phyloP scores from a whole-genome alignment of 2,329 filamentous ascomycete genomes.

The Calonectria hongkongensis region DNA sequence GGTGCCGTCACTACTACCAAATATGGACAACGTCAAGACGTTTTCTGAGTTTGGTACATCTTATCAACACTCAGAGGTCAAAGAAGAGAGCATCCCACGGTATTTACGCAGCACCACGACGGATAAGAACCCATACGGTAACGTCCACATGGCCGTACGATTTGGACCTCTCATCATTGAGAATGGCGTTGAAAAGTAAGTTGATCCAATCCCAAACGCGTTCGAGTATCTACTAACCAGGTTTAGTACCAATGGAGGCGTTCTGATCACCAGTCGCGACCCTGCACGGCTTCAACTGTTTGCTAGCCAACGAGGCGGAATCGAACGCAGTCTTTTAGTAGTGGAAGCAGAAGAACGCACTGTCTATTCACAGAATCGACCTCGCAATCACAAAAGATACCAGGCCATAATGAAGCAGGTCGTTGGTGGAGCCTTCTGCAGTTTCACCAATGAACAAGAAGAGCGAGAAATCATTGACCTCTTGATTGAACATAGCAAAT shows the following conservation, averaged over 20 bases:
- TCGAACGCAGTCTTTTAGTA: not conserved
- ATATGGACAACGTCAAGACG: not conserved
- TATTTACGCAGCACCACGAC: not conserved
- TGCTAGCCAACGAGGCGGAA: not conserved
- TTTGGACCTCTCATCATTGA: not conserved
- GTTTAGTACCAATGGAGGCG: not conserved
- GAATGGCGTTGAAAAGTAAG: not conserved
- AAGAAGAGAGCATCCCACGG: not conserved
- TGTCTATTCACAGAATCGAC: not conserved
- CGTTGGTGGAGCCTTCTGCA: not conserved
- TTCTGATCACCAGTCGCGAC: not conserved
- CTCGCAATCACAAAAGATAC: not conserved
- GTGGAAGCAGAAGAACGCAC: not conserved
- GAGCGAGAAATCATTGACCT: not conserved
- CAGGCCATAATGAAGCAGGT: slow-evolving; percentile 5
- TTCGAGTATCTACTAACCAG: too few species aligned
- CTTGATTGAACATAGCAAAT: not conserved
- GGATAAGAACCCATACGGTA: not conserved
- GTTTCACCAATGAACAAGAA: not conserved
- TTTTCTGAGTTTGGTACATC: not conserved
- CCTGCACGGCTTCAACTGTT: not conserved
- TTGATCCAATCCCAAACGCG: too few species aligned
- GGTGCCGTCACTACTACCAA: not conserved
- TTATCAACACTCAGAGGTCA: not conserved
- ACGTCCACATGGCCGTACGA: not conserved